Evolutionary conservation across 2,329 filamentous ascomycete genomes (phyloP), one percentile per base, ranked within the genome.

Genomic region (Fonsecaea erecta): DNA sequence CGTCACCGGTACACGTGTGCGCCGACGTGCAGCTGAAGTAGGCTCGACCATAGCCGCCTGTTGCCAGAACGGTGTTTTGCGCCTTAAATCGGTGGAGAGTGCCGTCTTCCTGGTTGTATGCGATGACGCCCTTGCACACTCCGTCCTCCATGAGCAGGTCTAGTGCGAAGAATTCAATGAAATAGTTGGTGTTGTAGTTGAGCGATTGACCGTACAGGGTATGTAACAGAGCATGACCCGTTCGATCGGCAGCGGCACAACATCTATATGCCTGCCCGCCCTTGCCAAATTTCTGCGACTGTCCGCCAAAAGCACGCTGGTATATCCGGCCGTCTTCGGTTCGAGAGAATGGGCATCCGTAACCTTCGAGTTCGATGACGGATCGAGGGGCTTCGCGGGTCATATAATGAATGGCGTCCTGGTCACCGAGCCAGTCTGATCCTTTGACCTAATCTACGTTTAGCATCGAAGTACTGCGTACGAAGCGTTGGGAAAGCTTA

Each of bases 1-100:
- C 95, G 77, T 99, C 95, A 86, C 95, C 95, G 69, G 95, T 99
- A 81, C 94, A 97, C 70, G 95, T 98, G 83, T 99, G 95, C 53
- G 95, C 95, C 58, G 93, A 97, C 60, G 95, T 99, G 82, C 94
- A 98, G 79, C 89, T 93, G 87, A 98, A 98, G 87, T 97, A 99
- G 72, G 95, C 90, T 81, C 95, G 93, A 72, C 95, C 95, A 81
- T 98, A 99, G 72, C 95, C 95, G 81, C 95, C 95, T 65, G 95
- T 99, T 68, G 95, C 95, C 73, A 99, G 82, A 70, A 99, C 94
- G 40, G 95, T 99, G 86, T 98, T 91, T 84, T 97, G 92, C 62
- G 94, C 91, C 73, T 93, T 88, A 89, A 99, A 97, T 76, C 95
- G 89, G 85, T 99, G 95, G 68, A 98, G 88, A 34, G 94, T 98